A percentile compares a stretch with the other conserved stretches of the same genome.
Conservation (phyloP, 2,329 filamentous ascomycete species). For the Rutstroemia sp. region DNA sequence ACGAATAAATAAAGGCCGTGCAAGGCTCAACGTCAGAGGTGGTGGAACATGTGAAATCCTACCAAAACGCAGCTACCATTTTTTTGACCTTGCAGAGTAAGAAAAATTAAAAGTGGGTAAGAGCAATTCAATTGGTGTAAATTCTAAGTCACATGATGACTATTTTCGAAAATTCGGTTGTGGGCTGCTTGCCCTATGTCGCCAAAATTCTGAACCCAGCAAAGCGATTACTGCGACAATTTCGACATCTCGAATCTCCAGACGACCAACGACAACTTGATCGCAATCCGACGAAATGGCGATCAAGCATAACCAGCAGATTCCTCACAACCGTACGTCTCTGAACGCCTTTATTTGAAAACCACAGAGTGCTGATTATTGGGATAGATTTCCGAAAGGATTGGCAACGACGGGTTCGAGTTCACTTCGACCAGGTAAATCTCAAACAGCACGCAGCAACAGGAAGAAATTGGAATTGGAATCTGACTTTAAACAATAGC, state of each 20-base stretch:
- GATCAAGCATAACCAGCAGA: constrained; percentile 99
- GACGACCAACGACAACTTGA: constrained; percentile 23
- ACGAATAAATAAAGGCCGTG: too few relatives aligned
- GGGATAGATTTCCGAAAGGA: constrained; percentile 93
- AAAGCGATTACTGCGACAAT: constrained; percentile 14
- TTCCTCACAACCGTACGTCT: constrained; percentile 84
- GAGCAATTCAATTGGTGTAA: not conserved
- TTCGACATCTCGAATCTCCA: constrained; percentile 13
- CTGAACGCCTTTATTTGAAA: constrained; percentile 26
- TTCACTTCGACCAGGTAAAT: constrained; percentile 98
- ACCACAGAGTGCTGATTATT: constrained; percentile 26
- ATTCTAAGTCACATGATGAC: constrained; percentile 1
- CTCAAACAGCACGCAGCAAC: constrained; percentile 16
- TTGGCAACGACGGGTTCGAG: constrained; percentile 98
- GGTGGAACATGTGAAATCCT: not conserved
- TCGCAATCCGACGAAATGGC: constrained; percentile 44
- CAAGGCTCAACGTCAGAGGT: too few relatives aligned
- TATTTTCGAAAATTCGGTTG: constrained; percentile 11
- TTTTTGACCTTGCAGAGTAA: too few relatives aligned
- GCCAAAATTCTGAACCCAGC: constrained; percentile 9
- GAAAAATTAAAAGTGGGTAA: not conserved
- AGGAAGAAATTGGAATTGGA: constrained; percentile 24
- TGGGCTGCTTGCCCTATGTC: constrained; percentile 11
- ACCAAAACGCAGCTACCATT: too few relatives aligned
- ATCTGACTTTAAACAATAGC: constrained; percentile 45